Conservation (phyloP, 2,329 filamentous ascomycete species). For the Chlorencoelia australis region DNA sequence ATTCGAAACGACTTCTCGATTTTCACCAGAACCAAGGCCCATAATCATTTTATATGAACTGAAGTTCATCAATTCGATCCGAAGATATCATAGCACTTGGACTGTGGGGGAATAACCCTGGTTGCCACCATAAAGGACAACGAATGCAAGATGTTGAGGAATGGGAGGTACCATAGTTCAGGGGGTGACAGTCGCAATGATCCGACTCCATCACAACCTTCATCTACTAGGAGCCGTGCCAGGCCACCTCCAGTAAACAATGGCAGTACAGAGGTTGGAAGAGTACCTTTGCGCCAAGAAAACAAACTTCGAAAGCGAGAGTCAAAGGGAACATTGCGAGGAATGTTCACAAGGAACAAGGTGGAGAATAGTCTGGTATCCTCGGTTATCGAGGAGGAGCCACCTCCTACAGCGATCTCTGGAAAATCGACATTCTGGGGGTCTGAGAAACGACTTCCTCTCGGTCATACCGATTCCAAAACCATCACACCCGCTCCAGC, state of each 20-base stretch:
- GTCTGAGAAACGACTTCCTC: constrained; percentile 9
- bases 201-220: background rate
- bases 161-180: no score
- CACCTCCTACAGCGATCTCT: constrained; percentile 8
- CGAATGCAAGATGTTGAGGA: no score
- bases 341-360: constrained; percentile 24
- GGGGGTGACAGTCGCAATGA: background rate
- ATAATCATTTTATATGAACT: no score
- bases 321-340: constrained; percentile 23
- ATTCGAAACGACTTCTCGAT: no score
- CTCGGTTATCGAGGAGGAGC: constrained; percentile 13
- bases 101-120: no score
- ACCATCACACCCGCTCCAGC: constrained; percentile 5
- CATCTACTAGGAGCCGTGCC: constrained; percentile 14
- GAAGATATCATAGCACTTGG: no score
- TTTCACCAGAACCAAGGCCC: no score
- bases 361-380: constrained; percentile 14
- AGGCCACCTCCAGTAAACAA: constrained; percentile 19
- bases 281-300: constrained; percentile 15
- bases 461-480: background rate
- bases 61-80: no score
- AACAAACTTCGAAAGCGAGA: constrained; percentile 17
- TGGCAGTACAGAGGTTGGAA: constrained; percentile 6
- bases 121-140: no score
- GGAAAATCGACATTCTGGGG: constrained; percentile 10